Percentiles rank a stretch among this genome's conserved stretches.
Evolutionary conservation across 495 filamentous ascomycete species (phyloP).

Genomic region (Hyaloscypha hepaticicola): DNA sequence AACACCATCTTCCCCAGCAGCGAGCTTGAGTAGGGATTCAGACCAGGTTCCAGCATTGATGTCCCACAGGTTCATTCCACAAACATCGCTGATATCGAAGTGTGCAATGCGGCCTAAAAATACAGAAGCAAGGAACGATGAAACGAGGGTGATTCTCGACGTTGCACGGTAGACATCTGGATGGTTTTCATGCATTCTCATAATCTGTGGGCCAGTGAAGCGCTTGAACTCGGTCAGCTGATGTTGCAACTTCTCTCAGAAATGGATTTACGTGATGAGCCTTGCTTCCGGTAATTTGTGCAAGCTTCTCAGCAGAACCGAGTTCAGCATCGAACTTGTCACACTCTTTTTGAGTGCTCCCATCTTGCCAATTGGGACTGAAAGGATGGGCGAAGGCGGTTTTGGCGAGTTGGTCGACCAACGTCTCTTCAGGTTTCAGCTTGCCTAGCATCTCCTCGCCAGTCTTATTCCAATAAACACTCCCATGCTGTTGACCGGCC

Average conservation of each 20-base stretch:
- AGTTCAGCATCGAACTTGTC: conserved; percentile 77
- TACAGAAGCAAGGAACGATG: conserved; percentile 89
- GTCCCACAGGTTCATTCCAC: conserved; percentile 97
- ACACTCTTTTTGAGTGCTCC: conserved; percentile 88
- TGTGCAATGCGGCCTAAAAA: conserved; percentile 84
- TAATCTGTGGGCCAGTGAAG: conserved; percentile 97
- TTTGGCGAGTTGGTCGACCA: conserved; percentile 66
- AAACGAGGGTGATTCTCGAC: conserved; percentile 85
- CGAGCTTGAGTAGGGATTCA: conserved; percentile 68
- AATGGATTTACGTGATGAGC: conserved; percentile 80
- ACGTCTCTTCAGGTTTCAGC: conserved; percentile 56
- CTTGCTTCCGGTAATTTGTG: conserved; percentile 79
- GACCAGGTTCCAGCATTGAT: conserved; percentile 73
- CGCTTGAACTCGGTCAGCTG: conserved; percentile 51
- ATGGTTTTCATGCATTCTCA: conserved; percentile 76
- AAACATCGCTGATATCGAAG: conserved; percentile 92
- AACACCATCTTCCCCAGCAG: conserved; percentile 68
- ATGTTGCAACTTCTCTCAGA: not conserved
- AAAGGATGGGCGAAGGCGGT: conserved; percentile 80
- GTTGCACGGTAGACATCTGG: conserved; percentile 80
- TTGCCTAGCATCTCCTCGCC: conserved; percentile 63
- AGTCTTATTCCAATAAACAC: conserved; percentile 79
- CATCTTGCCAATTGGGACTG: conserved; percentile 97
- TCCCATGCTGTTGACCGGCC: conserved; percentile 95
- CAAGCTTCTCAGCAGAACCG: conserved; percentile 64